Evolutionary conservation across 148 eudicot species (phyloP), one percentile per base, ranked within the genome.

Genomic region (Pouteria glomerata): DNA sequence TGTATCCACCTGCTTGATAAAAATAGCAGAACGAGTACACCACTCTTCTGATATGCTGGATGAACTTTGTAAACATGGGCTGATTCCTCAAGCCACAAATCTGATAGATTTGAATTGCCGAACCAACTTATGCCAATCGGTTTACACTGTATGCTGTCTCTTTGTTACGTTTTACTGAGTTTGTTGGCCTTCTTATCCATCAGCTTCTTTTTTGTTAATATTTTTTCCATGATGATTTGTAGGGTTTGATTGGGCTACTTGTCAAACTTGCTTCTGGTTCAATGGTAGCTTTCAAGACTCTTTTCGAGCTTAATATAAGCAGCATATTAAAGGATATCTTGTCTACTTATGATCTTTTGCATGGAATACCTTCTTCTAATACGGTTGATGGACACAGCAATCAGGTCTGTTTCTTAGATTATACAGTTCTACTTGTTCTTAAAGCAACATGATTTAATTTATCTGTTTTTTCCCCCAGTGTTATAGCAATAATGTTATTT

Each of bases 261-360:
- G 86, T 90, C 56, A 89, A 85, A 82, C 84, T 95, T 75, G 91
- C 92, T 42, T 79, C 96, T 77, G 90, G 93, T 45, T 95, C 97
- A 76, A 73, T 80, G 68, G 78, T 86, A 70, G 98, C 93, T 78
- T 80, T 88, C 70, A 85, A 74, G 74, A 88, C 79, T 66, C 90
- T 95, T 66, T 86, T 85, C 74, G 93, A 95, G 75, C 93, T 86
- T 50, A 76, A 85, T 60, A 82, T 95, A 74, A 92, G 96, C 70
- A 81, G 78, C 73, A 79, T 82, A 59, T 47, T 82, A 61, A 89
- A 88, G 83, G 97, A 86, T 45, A 76, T 85, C 51, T 82, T 95
- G 71, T 82, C 87, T 29, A 82, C 82, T 58, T 74, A 74, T 76
- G 86, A 82, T 66, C 78, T 85, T 68, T 75, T 86, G 48, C 90